Conservation (phyloP, 2,329 filamentous ascomycete species). For the Aspergillus japonicus region DNA sequence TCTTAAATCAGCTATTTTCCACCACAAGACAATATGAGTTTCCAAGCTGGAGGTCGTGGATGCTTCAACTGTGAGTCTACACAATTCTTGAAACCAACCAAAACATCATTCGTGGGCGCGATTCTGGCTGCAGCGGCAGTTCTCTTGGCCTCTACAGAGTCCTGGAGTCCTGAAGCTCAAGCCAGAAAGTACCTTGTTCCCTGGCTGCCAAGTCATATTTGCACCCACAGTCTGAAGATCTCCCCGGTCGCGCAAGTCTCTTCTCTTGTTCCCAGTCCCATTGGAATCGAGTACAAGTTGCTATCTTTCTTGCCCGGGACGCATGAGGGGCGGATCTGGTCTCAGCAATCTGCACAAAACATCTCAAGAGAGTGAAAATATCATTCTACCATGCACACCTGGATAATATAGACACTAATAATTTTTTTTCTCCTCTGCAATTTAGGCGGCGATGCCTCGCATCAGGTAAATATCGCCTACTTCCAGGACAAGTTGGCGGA, state of each 20-base stretch:
- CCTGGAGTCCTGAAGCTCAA: neutral
- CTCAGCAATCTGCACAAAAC: too few species aligned
- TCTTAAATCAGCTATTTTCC: conserved; percentile 10
- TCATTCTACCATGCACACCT: neutral
- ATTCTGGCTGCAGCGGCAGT: conserved; percentile 1
- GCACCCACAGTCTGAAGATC: neutral
- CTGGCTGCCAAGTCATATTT: neutral
- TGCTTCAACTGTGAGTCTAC: conserved; percentile 59
- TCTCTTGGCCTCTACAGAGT: neutral
- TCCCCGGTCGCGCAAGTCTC: neutral
- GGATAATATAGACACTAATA: neutral
- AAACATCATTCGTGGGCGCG: neutral
- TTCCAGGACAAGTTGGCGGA: neutral
- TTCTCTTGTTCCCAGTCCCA: neutral
- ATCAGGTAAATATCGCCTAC: conserved; percentile 62
- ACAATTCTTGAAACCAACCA: neutral
- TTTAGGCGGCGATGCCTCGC: conserved; percentile 68
- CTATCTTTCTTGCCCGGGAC: too few species aligned
- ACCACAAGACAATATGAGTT: conserved; percentile 47
- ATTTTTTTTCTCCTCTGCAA: conserved; percentile 1
- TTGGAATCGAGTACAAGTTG: too few species aligned
- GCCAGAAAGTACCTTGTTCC: neutral
- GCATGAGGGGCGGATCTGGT: too few species aligned
- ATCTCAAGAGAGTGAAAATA: neutral
- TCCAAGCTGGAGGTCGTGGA: conserved; percentile 50